Conservation (phyloP, 2,329 filamentous ascomycete species). For the Colletotrichum sp. region DNA sequence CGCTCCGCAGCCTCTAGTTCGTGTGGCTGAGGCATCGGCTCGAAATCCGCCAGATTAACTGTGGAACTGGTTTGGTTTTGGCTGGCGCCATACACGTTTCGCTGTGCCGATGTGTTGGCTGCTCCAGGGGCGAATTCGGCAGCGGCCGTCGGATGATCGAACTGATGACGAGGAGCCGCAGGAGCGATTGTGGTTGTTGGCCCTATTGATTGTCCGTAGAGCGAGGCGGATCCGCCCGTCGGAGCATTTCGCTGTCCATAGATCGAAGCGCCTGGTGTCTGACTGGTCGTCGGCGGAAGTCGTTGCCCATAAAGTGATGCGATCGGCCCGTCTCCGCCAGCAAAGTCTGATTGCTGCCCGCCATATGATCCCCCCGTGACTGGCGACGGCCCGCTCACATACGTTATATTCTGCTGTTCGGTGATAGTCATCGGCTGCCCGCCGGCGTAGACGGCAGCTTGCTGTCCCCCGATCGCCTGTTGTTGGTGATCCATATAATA, state of each 20-base stretch:
- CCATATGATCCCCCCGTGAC: background rate
- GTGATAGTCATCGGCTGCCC: background rate
- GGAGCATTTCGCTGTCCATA: background rate
- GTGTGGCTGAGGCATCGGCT: slow-evolving; percentile 10
- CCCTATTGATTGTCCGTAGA: background rate
- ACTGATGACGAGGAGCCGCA: slow-evolving; percentile 4
- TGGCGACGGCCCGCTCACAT: background rate
- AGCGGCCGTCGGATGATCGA: slow-evolving; percentile 1
- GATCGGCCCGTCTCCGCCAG: background rate
- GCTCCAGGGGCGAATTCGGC: slow-evolving; percentile 10
- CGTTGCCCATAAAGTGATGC: background rate
- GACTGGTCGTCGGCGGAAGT: background rate
- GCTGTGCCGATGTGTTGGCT: background rate
- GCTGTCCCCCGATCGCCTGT: background rate
- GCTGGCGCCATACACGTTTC: background rate
- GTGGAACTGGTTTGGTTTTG: slow-evolving; percentile 8
- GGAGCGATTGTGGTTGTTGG: background rate
- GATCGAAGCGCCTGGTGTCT: background rate
- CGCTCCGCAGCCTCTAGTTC: slow-evolving; percentile 15
- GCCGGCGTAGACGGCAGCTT: background rate
- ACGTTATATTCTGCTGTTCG: background rate
- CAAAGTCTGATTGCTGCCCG: background rate
- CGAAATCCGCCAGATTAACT: slow-evolving; percentile 7
- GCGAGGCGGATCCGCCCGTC: background rate
- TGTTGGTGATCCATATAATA: background rate